phyloP scores from a whole-genome alignment of 1,284 basidiomycete species.

The Neolentinus lepideus region DNA sequence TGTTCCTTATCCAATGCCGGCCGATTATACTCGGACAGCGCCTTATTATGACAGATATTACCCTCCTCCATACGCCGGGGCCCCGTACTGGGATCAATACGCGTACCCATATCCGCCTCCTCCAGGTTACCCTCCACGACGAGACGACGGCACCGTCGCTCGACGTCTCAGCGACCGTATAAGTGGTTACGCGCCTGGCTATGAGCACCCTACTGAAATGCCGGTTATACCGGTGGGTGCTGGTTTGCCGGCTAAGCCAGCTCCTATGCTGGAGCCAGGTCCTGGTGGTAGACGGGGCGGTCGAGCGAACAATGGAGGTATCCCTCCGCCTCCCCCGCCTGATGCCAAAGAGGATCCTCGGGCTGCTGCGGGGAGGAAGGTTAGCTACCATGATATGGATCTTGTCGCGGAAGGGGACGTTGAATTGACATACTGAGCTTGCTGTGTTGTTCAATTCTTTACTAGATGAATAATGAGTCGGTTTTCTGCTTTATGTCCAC shows the following conservation, averaged over 20 bases:
- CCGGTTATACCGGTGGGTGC: conserved; percentile 49
- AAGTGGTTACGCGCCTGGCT: conserved; percentile 56
- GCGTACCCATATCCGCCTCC: conserved; percentile 26
- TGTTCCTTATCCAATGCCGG: conserved; percentile 30
- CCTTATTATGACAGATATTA: conserved; percentile 32
- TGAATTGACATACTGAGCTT: conserved; percentile 63
- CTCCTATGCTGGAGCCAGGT: conserved; percentile 52
- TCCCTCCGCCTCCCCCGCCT: conserved; percentile 69
- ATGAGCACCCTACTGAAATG: conserved; percentile 36
- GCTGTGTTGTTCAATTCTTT: conserved; percentile 4
- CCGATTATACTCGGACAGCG: conserved; percentile 34
- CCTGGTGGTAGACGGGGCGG: conserved; percentile 29
- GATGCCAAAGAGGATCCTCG: conserved; percentile 84
- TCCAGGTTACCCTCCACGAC: conserved; percentile 28
- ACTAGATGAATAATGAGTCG: background rate
- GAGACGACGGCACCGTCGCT: conserved; percentile 48
- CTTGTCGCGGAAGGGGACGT: conserved; percentile 82
- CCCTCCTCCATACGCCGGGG: conserved; percentile 30
- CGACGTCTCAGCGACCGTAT: conserved; percentile 71
- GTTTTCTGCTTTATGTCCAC: background rate
- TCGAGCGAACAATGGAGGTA: conserved; percentile 33
- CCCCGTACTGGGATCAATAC: conserved; percentile 50
- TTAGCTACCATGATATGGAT: conserved; percentile 87
- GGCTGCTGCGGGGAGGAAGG: conserved; percentile 72
- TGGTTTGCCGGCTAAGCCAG: conserved; percentile 72